Evolutionary conservation across 2,329 filamentous ascomycete species (phyloP).

Genomic region (Pseudocercospora cruenta): DNA sequence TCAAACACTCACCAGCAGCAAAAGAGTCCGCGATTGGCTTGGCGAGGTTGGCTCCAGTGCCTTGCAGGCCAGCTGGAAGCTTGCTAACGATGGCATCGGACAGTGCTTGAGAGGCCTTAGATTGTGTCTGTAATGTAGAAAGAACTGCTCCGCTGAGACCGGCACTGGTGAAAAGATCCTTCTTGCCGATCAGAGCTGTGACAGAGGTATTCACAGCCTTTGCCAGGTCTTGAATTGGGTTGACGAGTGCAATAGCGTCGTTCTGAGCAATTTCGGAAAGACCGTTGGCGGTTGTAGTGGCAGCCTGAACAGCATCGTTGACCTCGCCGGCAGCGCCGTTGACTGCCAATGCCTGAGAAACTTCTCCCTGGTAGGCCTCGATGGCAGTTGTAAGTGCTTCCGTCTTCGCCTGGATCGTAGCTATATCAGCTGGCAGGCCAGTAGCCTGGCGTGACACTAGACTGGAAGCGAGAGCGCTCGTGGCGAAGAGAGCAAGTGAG

Average conservation of each 20-base stretch:
- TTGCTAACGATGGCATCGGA: conserved; percentile 13
- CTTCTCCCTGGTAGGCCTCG: conserved; percentile 14
- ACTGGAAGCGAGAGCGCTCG: conserved; percentile 14
- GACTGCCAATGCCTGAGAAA: conserved; percentile 12
- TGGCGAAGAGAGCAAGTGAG: conserved; percentile 18
- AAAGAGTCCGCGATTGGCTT: conserved; percentile 16
- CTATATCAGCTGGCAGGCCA: conserved; percentile 10
- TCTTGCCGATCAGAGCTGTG: conserved; percentile 14
- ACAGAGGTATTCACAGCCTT: conserved; percentile 17
- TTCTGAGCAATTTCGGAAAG: conserved; percentile 4
- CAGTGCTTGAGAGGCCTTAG: background rate
- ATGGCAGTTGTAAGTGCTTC: conserved; percentile 12
- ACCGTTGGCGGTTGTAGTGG: conserved; percentile 13
- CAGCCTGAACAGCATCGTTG: conserved; percentile 15
- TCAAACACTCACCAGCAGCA: background rate
- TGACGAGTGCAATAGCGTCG: conserved; percentile 12
- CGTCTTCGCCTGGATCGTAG: background rate
- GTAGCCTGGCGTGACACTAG: conserved; percentile 13
- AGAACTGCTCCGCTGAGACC: conserved; percentile 15
- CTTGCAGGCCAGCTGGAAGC: conserved; percentile 16
- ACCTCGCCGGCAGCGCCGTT: conserved; percentile 13
- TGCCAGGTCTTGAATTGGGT: conserved; percentile 12
- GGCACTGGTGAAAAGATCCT: conserved; percentile 3
- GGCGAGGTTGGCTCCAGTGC: conserved; percentile 13
- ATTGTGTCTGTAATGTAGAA: conserved; percentile 7